Conservation (phyloP, 768 basidiomycete genomes). For the Tricholoma sp. region DNA sequence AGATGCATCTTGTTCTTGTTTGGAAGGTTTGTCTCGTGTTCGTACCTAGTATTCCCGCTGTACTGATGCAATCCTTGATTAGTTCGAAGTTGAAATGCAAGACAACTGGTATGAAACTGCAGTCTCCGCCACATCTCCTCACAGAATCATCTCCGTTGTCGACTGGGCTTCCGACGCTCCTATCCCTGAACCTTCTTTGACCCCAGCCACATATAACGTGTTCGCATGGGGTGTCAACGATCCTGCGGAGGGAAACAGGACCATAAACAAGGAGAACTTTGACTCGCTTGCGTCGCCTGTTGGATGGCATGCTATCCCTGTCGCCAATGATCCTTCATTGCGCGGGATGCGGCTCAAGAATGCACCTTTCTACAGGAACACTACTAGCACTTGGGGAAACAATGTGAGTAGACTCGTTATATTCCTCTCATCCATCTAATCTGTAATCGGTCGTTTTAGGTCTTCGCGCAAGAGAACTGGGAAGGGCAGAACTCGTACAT, state of each 20-base stretch:
- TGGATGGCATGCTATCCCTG: conserved; percentile 90
- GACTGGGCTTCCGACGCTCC: conserved; percentile 91
- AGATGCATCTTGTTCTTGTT: conserved; percentile 64
- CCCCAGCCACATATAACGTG: conserved; percentile 58
- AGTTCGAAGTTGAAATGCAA: conserved; percentile 90
- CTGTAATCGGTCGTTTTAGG: conserved; percentile 27
- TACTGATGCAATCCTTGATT: neutral
- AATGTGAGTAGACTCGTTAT: conserved; percentile 43
- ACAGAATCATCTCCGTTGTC: conserved; percentile 81
- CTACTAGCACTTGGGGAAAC: conserved; percentile 83
- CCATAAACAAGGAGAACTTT: conserved; percentile 56
- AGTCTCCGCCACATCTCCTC: conserved; percentile 68
- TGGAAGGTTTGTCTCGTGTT: conserved; percentile 59
- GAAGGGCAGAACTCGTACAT: conserved; percentile 63
- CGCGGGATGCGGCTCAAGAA: conserved; percentile 18
- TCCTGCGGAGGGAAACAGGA: conserved; percentile 63
- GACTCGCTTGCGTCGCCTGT: conserved; percentile 78
- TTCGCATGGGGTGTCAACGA: conserved; percentile 86
- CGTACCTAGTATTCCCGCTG: neutral
- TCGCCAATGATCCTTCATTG: conserved; percentile 57
- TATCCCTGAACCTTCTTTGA: conserved; percentile 33
- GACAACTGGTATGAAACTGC: conserved; percentile 96
- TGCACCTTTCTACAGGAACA: conserved; percentile 49
- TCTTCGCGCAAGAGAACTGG: conserved; percentile 95
- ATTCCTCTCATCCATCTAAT: neutral